These are phyloP conservation scores for Aspergillus sp. DNA, from an alignment of 2,329 filamentous ascomycete genomes.

Conservation along the genomic window DNA sequence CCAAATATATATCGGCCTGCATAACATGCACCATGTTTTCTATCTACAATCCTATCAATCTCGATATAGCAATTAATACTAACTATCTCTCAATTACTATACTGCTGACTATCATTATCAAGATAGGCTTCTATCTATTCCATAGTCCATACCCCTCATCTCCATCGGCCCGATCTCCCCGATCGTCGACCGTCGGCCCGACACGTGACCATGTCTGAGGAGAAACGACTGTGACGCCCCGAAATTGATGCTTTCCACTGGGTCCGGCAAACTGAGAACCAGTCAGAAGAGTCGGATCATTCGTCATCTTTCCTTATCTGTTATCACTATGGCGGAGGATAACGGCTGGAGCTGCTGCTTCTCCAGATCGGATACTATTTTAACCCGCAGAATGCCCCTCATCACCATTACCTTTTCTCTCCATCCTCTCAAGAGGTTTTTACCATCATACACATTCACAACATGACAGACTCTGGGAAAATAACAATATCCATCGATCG, in stretches of 20 bases:
- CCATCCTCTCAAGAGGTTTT: neutral
- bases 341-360: neutral
- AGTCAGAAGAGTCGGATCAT: slow-evolving; percentile 4
- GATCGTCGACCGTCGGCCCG: slow-evolving; percentile 16
- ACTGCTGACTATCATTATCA: too few species aligned
- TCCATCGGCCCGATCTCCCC: slow-evolving; percentile 15
- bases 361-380: slow-evolving; percentile 6
- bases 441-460: slow-evolving; percentile 1
- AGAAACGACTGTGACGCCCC: neutral
- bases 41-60: neutral
- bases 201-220: slow-evolving; percentile 19
- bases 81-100: too few species aligned
- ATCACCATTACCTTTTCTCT: neutral
- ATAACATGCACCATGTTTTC: neutral
- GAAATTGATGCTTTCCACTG: neutral
- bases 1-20: neutral
- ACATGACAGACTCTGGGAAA: slow-evolving; percentile 24
- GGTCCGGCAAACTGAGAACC: slow-evolving; percentile 1
- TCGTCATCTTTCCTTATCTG: neutral
- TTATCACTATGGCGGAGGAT: neutral
- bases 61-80: too few species aligned
- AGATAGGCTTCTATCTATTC: neutral
- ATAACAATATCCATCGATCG: slow-evolving; percentile 35
- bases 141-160: neutral
- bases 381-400: slow-evolving; percentile 7